phyloP scores from a whole-genome alignment of 768 basidiomycete species.

The Termitomyces sp. region DNA sequence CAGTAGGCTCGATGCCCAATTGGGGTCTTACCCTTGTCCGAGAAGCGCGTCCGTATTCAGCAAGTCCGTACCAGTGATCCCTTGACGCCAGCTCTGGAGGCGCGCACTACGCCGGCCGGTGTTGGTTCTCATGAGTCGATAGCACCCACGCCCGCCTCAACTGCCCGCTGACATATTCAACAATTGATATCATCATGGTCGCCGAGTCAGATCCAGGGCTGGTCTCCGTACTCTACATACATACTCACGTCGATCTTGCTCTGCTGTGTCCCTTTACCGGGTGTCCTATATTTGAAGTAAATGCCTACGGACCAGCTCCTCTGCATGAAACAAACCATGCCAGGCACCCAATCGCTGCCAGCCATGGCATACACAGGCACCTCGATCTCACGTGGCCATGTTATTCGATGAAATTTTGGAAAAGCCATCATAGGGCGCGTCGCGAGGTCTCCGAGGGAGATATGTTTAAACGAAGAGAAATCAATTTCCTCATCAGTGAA shows the following conservation, averaged over 20 bases:
- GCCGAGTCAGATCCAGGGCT: neutral
- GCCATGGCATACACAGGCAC: neutral
- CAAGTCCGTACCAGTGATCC: neutral
- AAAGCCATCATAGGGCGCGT: no score
- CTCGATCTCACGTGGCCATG: no score
- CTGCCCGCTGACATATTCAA: neutral
- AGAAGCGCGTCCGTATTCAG: neutral
- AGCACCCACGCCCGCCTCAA: neutral
- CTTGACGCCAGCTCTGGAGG: neutral
- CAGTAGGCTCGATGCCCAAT: neutral
- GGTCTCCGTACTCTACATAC: neutral
- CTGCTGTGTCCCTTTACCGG: neutral
- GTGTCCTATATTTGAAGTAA: neutral
- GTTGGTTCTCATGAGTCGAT: neutral
- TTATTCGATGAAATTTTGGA: neutral
- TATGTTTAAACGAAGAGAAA: no score
- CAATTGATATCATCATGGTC: neutral
- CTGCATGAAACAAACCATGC: neutral
- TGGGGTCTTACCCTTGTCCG: neutral
- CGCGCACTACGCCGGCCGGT: neutral
- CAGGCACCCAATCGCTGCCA: neutral
- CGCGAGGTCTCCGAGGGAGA: neutral
- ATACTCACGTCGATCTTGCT: neutral
- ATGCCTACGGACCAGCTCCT: neutral
- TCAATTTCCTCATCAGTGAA: neutral